Evolutionary conservation across 2,329 filamentous ascomycete genomes (phyloP).

Genomic region (Xylaria sp.): DNA sequence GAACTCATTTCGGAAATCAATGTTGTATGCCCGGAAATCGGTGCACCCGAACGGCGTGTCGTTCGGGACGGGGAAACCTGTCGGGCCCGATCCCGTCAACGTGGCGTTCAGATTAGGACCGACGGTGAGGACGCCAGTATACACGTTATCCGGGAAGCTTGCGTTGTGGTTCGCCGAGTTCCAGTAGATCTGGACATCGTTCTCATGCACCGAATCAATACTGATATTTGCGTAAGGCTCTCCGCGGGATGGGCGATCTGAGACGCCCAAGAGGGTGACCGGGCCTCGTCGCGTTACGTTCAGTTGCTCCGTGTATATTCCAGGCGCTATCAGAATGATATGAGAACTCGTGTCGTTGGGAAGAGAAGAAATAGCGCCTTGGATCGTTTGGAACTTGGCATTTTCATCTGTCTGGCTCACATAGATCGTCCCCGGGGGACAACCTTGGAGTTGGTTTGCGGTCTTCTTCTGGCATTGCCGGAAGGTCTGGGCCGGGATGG

Average conservation of each 20-base stretch:
- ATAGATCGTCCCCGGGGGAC: constrained; percentile 55
- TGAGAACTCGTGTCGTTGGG: constrained; percentile 57
- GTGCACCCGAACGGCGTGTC: constrained; percentile 71
- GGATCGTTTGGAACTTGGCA: constrained; percentile 55
- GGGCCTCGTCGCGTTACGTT: constrained; percentile 72
- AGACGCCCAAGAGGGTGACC: constrained; percentile 70
- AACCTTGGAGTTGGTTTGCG: constrained; percentile 51
- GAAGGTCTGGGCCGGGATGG: constrained; percentile 47
- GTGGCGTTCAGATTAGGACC: constrained; percentile 72
- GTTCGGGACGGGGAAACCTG: constrained; percentile 68
- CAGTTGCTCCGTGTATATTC: constrained; percentile 71
- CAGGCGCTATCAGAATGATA: constrained; percentile 69
- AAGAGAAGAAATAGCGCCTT: constrained; percentile 55
- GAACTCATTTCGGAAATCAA: constrained; percentile 72
- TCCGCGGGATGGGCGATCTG: constrained; percentile 52
- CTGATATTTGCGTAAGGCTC: constrained; percentile 45
- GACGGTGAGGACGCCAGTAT: constrained; percentile 70
- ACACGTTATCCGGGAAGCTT: constrained; percentile 67
- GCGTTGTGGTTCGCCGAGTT: constrained; percentile 63
- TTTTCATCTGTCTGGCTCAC: constrained; percentile 52
- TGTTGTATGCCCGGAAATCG: constrained; percentile 74
- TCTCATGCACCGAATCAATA: constrained; percentile 48
- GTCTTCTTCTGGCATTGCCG: constrained; percentile 51
- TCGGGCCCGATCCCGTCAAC: constrained; percentile 70
- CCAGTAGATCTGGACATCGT: constrained; percentile 68